Percentiles rank a stretch among this genome's conserved stretches.
Conservation (phyloP, 345 rosid species). For the Eucalyptus cladocalyx region DNA sequence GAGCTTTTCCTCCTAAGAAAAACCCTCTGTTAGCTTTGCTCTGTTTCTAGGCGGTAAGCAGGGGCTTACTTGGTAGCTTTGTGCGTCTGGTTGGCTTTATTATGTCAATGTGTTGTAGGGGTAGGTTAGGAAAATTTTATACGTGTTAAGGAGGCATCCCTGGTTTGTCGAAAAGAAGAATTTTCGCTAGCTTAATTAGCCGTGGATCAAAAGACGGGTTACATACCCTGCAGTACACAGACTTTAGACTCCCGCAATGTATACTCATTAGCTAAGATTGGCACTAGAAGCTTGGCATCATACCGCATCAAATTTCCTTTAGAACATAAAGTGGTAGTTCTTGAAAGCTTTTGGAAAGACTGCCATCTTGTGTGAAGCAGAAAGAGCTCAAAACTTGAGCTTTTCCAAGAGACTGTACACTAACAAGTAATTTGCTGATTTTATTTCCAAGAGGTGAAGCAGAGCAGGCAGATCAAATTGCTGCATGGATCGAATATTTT, state of each 20-base stretch:
- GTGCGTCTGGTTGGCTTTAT: background rate
- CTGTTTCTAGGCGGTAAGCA: background rate
- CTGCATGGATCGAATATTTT: accelerated
- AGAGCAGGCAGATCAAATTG: background rate
- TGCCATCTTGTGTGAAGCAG: background rate
- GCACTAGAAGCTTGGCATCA: background rate
- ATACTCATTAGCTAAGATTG: background rate
- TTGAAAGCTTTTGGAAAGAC: background rate
- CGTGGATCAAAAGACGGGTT: background rate
- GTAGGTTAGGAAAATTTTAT: background rate
- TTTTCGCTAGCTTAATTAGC: background rate
- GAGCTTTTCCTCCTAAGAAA: too few species aligned
- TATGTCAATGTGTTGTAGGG: background rate
- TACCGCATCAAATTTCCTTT: too few species aligned
- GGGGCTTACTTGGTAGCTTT: background rate
- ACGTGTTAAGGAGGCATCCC: too few species aligned
- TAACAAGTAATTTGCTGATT: background rate
- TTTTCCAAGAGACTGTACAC: background rate
- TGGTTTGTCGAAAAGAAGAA: background rate
- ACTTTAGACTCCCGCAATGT: background rate
- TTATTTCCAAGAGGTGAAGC: background rate
- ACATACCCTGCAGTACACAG: background rate
- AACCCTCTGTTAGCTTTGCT: background rate
- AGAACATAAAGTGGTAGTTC: background rate
- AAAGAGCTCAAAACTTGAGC: background rate